A percentile compares a stretch with the other conserved stretches of the same genome.
phyloP scores from a whole-genome alignment of 805 yeast genomes.

The Yarrowia sp. region DNA sequence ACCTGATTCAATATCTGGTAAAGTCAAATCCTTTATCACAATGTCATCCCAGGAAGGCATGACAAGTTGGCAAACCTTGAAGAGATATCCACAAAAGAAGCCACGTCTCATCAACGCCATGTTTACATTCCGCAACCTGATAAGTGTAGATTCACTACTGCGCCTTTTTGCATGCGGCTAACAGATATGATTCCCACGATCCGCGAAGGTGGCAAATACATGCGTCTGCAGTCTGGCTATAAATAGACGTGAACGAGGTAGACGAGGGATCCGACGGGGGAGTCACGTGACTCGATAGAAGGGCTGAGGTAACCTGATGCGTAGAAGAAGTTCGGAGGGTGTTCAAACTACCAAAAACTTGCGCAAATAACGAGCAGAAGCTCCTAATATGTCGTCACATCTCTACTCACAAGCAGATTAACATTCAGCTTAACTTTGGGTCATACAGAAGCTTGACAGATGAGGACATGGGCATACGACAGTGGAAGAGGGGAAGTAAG shows the following conservation, averaged over 20 bases:
- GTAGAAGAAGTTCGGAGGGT: too few species aligned
- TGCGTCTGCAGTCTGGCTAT: conserved; percentile 11
- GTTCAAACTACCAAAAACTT: too few species aligned
- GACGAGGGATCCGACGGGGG: not conserved
- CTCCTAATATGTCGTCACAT: too few species aligned
- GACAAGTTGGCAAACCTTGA: not conserved
- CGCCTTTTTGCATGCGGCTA: conserved; percentile 28
- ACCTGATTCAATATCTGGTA: too few species aligned
- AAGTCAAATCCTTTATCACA: too few species aligned
- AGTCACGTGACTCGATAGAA: not conserved
- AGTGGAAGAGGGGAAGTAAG: conserved; percentile 2
- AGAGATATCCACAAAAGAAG: not conserved
- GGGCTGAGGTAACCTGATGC: not conserved
- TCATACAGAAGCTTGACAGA: conserved; percentile 20
- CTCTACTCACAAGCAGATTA: not conserved
- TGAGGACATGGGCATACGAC: conserved; percentile 22
- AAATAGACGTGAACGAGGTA: conserved; percentile 5
- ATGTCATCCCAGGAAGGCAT: too few species aligned
- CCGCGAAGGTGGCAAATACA: conserved; percentile 29
- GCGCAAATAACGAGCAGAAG: too few species aligned
- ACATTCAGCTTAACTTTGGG: conserved; percentile 7
- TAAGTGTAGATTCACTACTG: not conserved
- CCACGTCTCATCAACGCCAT: not conserved
- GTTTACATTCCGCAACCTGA: not conserved
- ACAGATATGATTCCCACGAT: not conserved